phyloP scores from a whole-genome alignment of 139 green algal genomes.

The Chlorella sorokiniana region DNA sequence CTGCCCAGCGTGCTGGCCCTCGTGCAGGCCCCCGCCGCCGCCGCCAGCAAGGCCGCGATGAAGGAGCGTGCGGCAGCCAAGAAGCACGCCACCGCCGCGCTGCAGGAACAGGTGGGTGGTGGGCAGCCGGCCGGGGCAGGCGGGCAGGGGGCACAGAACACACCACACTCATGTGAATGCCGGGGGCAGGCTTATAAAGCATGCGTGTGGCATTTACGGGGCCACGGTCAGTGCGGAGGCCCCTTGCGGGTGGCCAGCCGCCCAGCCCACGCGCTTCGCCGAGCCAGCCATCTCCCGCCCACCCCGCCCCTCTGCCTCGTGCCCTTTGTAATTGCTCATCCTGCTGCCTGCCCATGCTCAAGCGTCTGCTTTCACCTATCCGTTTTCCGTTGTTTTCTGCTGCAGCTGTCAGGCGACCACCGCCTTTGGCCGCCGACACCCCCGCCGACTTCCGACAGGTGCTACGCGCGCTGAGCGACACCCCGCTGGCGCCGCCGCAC shows the following conservation, averaged over 20 bases:
- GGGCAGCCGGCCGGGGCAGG: background rate
- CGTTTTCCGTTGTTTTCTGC: background rate
- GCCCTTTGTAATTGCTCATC: background rate
- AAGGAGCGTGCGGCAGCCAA: conserved; percentile 78
- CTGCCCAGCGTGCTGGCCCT: conserved; percentile 65
- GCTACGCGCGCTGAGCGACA: conserved; percentile 72
- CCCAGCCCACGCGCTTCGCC: too few relatives aligned
- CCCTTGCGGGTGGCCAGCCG: too few relatives aligned
- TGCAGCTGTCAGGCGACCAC: conserved; percentile 61
- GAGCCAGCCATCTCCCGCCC: too few relatives aligned
- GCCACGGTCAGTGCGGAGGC: too few relatives aligned
- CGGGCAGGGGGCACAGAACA: too few relatives aligned
- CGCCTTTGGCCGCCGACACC: conserved; percentile 62
- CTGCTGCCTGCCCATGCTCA: background rate
- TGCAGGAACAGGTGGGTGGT: conserved; percentile 49
- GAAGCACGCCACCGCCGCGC: conserved; percentile 71
- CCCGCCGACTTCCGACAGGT: conserved; percentile 61
- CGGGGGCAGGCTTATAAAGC: too few relatives aligned
- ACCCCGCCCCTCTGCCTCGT: too few relatives aligned
- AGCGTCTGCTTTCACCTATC: background rate
- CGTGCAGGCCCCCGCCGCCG: conserved; percentile 38
- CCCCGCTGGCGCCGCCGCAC: conserved; percentile 45
- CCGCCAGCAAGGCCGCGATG: conserved; percentile 42
- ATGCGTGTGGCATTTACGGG: too few relatives aligned
- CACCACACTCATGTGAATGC: too few relatives aligned